A percentile compares a stretch with the other conserved stretches of the same genome.
Evolutionary conservation across 352 stramenopile species (phyloP).

Genomic region (Elongisporangium anandrum): DNA sequence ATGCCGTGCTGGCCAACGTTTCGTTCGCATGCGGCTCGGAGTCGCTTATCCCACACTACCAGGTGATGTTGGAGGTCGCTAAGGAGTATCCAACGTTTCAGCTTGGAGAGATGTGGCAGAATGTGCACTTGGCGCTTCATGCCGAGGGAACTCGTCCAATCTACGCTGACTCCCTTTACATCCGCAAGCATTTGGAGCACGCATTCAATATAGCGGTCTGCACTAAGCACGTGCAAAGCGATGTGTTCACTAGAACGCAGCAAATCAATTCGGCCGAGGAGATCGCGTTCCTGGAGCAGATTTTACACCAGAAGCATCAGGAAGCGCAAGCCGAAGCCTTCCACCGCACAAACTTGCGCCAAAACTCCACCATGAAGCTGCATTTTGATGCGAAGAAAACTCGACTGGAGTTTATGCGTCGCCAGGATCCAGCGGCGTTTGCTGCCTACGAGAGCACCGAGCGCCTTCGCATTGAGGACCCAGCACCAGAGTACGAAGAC

Average conservation of each 20-base stretch:
- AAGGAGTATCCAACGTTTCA: slow-evolving; percentile 73
- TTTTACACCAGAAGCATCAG: slow-evolving; percentile 64
- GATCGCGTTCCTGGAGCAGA: slow-evolving; percentile 41
- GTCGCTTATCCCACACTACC: slow-evolving; percentile 35
- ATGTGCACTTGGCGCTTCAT: slow-evolving; percentile 54
- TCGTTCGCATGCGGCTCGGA: slow-evolving; percentile 39
- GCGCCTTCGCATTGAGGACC: slow-evolving; percentile 39
- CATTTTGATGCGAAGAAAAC: slow-evolving; percentile 75
- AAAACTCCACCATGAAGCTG: slow-evolving; percentile 73
- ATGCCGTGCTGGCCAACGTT: slow-evolving; percentile 56
- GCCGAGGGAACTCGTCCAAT: slow-evolving; percentile 62
- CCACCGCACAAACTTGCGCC: slow-evolving; percentile 38
- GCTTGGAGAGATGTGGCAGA: slow-evolving; percentile 72
- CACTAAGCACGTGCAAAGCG: slow-evolving; percentile 55
- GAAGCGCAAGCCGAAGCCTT: slow-evolving; percentile 59
- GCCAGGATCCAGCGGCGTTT: slow-evolving; percentile 52
- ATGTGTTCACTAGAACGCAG: slow-evolving; percentile 29
- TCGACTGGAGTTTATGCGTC: slow-evolving; percentile 61
- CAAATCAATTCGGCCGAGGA: slow-evolving; percentile 18
- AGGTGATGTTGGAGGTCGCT: slow-evolving; percentile 63
- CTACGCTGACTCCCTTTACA: slow-evolving; percentile 73
- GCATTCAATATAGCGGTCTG: slow-evolving; percentile 65
- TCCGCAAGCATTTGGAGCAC: slow-evolving; percentile 64
- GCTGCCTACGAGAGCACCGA: slow-evolving; percentile 42
- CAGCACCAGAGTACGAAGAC: slow-evolving; percentile 38